Evolutionary conservation across 352 stramenopile species (phyloP).

Genomic region (Globisporangium emineosum): DNA sequence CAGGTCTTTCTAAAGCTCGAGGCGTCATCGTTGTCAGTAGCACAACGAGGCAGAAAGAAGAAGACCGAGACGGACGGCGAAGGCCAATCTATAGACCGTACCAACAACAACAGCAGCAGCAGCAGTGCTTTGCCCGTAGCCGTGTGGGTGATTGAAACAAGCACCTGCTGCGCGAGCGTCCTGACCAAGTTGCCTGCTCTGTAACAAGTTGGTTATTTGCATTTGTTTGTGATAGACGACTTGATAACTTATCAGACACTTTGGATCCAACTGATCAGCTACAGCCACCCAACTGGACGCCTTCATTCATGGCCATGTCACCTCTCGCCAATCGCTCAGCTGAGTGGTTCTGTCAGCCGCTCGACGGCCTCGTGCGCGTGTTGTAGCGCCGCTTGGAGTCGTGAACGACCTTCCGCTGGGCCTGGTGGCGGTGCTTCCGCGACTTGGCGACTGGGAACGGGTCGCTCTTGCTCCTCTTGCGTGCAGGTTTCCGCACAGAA

Average conservation of each 20-base stretch:
- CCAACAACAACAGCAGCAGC: background rate
- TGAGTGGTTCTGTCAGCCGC: background rate
- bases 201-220: no score
- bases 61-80: background rate
- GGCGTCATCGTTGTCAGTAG: background rate
- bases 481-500: background rate
- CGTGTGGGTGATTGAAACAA: conserved; percentile 77
- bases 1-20: conserved; percentile 54
- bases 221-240: no score
- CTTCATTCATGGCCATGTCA: no score
- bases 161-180: conserved; percentile 71
- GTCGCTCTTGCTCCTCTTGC: background rate
- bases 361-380: background rate
- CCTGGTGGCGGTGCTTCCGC: background rate
- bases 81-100: background rate
- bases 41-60: background rate
- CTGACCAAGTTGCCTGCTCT: conserved; percentile 43
- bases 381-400: background rate
- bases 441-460: background rate
- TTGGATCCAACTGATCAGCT: background rate
- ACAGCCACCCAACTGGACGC: no score
- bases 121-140: background rate
- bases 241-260: no score
- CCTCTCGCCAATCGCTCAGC: no score
- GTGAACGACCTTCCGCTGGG: background rate